Percentiles rank a stretch among this genome's conserved stretches.
These are phyloP conservation scores for Candolleomyces aberdarensis DNA, from an alignment of 768 basidiomycete species.

Conservation along the genomic window DNA sequence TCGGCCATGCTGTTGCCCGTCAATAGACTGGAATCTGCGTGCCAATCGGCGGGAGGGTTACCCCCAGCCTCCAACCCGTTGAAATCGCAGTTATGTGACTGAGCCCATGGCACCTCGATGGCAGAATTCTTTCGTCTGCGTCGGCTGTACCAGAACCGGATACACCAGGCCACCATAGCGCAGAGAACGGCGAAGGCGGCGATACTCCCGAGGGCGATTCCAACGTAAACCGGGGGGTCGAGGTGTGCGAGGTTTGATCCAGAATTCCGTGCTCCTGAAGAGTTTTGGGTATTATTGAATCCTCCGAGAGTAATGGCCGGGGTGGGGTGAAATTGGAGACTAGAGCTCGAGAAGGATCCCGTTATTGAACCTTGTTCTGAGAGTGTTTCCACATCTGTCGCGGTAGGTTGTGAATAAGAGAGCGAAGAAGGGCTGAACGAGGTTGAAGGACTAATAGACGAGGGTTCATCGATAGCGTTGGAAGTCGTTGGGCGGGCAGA, in stretches of 20 bases:
- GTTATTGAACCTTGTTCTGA: not conserved
- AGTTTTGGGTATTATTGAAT: slow-evolving; percentile 5
- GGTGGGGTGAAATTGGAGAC: too few species aligned
- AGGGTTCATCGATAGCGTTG: not conserved
- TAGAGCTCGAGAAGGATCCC: slow-evolving; percentile 6
- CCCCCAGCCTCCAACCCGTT: slow-evolving; percentile 13
- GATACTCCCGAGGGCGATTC: slow-evolving; percentile 46
- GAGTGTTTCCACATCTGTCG: not conserved
- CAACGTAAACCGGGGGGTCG: slow-evolving; percentile 45
- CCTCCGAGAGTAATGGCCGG: not conserved
- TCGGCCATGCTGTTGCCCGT: not conserved
- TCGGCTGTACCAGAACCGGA: slow-evolving; percentile 35
- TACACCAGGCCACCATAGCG: slow-evolving; percentile 46
- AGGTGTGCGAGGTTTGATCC: slow-evolving; percentile 16
- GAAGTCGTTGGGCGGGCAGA: too few species aligned
- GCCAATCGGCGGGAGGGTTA: not conserved
- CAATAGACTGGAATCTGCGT: not conserved
- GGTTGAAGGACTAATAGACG: not conserved
- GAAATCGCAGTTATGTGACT: slow-evolving; percentile 16
- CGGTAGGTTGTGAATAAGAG: not conserved
- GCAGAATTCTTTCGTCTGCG: slow-evolving; percentile 22
- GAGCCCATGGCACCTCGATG: slow-evolving; percentile 31
- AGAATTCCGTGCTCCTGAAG: slow-evolving; percentile 1
- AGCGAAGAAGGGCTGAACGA: not conserved
- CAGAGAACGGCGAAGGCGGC: slow-evolving; percentile 41